Base-by-base conservation (phyloP, 306 rosid genomes). In the Cicer judaicum region DNA sequence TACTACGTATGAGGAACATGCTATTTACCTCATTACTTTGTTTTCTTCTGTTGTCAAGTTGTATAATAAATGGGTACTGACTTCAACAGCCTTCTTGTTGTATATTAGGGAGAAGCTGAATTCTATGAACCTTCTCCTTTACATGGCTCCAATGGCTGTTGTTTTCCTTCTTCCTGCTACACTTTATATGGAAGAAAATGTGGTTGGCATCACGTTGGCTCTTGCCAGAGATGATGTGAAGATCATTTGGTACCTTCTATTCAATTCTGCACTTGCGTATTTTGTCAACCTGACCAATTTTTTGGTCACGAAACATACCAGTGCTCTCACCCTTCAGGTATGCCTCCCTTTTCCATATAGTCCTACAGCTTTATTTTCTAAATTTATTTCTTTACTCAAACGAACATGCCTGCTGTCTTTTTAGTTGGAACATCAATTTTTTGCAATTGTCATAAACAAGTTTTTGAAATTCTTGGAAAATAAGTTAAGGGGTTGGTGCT, bases 271-370 rank as follows among this genome's bases (percentile, higher is more conserved):
- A 2, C 89, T 95, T 18, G 99, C 99, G 2, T 95, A 95, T 78
- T 92, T 92, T 74, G 99, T 95, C 68, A 95, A 95, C 73, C 82
- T 95, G 85, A 95, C 99, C 92, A 95, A 95, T 72, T 95, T 95
- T 64, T 83, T 95, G 96, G 99, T 95, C 88, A 95, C 99, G 6
- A 95, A 95, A 75, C 98, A 95, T 70, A 95, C 99, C 73, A 95
- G 99, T 74, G 98, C 99, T 72, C 89, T 95, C 82, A 95, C 99
- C 49, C 99, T 95, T 66, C 99, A 95, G 99, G 99, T 92, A 85
- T 80, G 78, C 15, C 70, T 79, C 40, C 59, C 75, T 79, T 81
- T 65, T 79, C 74, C 61, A 47, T 59, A 68, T 10, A 11, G 48
- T 24, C 62, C 10, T 19, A 36, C 24, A 52, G 21, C 29, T 68